Conservation (phyloP, 306 rosid species). For the Luffa aegyptiaca region DNA sequence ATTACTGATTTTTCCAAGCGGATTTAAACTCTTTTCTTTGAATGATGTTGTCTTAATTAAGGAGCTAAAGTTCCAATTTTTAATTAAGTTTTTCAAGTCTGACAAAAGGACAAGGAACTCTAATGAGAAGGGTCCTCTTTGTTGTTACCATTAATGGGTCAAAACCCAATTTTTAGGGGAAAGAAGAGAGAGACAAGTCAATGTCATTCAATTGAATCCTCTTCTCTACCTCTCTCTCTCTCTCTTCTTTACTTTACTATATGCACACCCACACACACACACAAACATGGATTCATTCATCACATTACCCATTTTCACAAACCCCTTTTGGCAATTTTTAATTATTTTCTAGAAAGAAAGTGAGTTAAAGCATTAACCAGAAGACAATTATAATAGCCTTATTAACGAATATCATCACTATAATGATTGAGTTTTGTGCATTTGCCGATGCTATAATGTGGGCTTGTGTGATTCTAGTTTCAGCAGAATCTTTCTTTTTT, state of each 20-base stretch:
- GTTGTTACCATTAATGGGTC: slow-evolving; percentile 30
- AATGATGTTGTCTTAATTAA: background rate
- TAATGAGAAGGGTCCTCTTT: slow-evolving; percentile 28
- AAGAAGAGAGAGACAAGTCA: slow-evolving; percentile 14
- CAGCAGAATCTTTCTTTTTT: background rate
- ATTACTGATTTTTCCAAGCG: slow-evolving; percentile 31
- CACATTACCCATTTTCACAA: background rate
- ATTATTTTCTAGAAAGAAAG: background rate
- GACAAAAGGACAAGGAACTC: slow-evolving; percentile 23
- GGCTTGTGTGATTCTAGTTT: background rate
- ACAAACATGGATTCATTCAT: background rate
- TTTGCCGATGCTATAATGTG: background rate
- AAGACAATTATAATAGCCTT: background rate
- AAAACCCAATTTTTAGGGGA: slow-evolving; percentile 28
- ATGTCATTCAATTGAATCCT: background rate
- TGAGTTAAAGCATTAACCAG: background rate
- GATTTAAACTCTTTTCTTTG: background rate
- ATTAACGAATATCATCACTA: slow-evolving; percentile 1
- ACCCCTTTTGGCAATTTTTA: background rate
- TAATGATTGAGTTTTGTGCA: background rate
- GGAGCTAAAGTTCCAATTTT: background rate
- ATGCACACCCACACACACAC: background rate
- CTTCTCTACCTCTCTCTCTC: background rate
- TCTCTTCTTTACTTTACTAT: background rate
- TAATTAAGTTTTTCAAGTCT: slow-evolving; percentile 6